phyloP scores from a whole-genome alignment of 225 moss, liverwort and hornwort species.

The Bryoerythrophyllum caledonicum region DNA sequence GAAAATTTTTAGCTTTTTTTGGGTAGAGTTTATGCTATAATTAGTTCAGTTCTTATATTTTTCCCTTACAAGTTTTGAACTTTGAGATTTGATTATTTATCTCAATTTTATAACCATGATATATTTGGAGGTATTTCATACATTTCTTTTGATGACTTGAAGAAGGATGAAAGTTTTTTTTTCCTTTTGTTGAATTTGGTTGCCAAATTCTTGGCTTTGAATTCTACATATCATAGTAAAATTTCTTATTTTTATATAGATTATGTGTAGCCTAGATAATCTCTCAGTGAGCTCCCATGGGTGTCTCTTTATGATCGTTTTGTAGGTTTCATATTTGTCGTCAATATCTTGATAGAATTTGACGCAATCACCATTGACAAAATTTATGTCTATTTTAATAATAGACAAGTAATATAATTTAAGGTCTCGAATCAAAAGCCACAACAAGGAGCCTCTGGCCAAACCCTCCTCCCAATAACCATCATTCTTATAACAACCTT shows the following conservation, averaged over 20 bases:
- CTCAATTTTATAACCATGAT: neutral
- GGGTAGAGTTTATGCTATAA: fast-evolving
- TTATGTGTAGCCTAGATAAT: neutral
- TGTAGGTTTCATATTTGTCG: neutral
- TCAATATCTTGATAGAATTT: too few species aligned
- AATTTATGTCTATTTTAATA: too few species aligned
- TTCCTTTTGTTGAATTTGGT: neutral
- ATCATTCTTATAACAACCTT: conserved; percentile 11
- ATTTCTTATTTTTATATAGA: neutral
- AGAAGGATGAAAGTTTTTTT: too few species aligned
- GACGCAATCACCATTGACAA: too few species aligned
- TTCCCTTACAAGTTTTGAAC: too few species aligned
- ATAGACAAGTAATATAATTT: neutral
- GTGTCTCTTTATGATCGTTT: neutral
- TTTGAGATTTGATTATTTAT: neutral
- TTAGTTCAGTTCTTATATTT: too few species aligned
- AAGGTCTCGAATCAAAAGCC: conserved; percentile 16
- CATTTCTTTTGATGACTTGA: too few species aligned
- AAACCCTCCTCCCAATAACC: conserved; percentile 17
- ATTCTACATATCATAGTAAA: neutral
- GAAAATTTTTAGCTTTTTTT: too few species aligned
- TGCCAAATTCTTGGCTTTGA: neutral
- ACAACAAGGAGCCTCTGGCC: conserved; percentile 17
- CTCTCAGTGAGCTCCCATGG: neutral
- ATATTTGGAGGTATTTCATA: neutral